Base-by-base conservation (phyloP, 768 basidiomycete species). In the Lentinula detonsa region DNA sequence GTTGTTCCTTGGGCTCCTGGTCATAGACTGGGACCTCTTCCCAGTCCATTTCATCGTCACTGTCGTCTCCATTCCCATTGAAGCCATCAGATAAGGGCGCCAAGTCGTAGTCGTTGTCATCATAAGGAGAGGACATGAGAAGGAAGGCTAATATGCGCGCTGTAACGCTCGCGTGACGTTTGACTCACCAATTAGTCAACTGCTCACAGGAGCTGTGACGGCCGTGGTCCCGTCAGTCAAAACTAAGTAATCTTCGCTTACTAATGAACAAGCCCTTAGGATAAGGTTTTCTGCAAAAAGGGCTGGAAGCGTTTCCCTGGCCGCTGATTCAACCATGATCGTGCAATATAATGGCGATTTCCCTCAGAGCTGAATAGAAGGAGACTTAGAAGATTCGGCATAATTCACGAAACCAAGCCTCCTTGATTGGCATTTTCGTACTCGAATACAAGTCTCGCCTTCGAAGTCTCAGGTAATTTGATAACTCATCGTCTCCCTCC, bases 1-100 rank as follows among this genome's bases (percentile, higher is more conserved):
- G 77, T 23, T 79, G 75, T 23, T 79, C 76, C 58, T 76, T 76
- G 33, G 83, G 80, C 31, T 79, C 76, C 28, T 79, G 76, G 57
- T 76, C 77, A 34, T 82, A 80, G 3, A 90, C 82, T 43, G 80
- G 77, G 13, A 92, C 85, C 70, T 91, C 89, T 70, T 92, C 89
- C 90, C 89, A 91, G 69, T 92, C 90, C 62, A 83, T 78, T 45
- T 90, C 90, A 66, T 90, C 86, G 66, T 89, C 87, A 63, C 76
- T 80, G 65, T 79, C 78, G 31, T 67, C 70, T 18, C 18, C 49
- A 33, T 33, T 28, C 28, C 50, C 50, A 2, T 51, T n/a, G 34
- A 35, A 51, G 31, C 13, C 31, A 34, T 51, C 5, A 10, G 31
- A 11, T 15, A 34, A 34, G 13, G n/a, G 28, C 11, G 5, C 31